Percentiles rank a stretch among this genome's conserved stretches.
phyloP scores from a whole-genome alignment of 139 green algal genomes.

The Protoeuglena noctilucae region DNA sequence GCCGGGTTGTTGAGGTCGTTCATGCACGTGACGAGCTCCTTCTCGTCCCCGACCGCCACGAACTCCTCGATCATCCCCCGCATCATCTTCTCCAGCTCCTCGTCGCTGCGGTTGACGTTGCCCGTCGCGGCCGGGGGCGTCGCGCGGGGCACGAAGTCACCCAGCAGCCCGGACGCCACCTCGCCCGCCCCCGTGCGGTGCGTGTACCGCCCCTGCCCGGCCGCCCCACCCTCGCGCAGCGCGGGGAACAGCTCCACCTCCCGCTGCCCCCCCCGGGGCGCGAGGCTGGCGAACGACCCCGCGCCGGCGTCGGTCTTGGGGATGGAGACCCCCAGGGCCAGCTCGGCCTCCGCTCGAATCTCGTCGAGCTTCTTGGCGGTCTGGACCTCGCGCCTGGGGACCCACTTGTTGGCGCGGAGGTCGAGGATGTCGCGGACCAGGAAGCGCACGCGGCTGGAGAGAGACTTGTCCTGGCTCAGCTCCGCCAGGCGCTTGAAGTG shows the following conservation, averaged over 20 bases:
- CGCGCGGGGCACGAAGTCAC: constrained; percentile 21
- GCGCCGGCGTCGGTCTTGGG: constrained; percentile 22
- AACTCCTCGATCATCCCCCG: constrained; percentile 30
- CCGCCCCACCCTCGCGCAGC: constrained; percentile 19
- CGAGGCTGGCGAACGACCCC: constrained; percentile 28
- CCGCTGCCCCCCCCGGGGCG: constrained; percentile 8
- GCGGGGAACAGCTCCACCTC: constrained; percentile 34
- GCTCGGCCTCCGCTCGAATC: constrained; percentile 61
- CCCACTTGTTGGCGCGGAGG: constrained; percentile 38
- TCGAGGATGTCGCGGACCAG: constrained; percentile 53
- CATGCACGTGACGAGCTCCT: constrained; percentile 23
- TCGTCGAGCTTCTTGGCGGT: constrained; percentile 80
- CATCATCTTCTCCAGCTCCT: constrained; percentile 21
- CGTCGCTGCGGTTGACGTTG: constrained; percentile 15
- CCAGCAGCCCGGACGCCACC: constrained; percentile 20
- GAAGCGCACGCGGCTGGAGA: constrained; percentile 28
- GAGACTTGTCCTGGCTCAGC: constrained; percentile 8
- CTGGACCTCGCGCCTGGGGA: constrained; percentile 36
- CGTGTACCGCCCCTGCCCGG: not conserved
- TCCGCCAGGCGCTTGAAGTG: constrained; percentile 29
- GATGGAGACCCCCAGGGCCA: constrained; percentile 66
- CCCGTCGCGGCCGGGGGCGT: not conserved
- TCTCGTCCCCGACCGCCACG: constrained; percentile 22
- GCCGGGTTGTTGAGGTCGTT: constrained; percentile 22
- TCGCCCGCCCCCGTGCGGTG: not conserved